Conservation (phyloP, 1,139 yeast genomes). For the Nakaseomyces glabratus region DNA sequence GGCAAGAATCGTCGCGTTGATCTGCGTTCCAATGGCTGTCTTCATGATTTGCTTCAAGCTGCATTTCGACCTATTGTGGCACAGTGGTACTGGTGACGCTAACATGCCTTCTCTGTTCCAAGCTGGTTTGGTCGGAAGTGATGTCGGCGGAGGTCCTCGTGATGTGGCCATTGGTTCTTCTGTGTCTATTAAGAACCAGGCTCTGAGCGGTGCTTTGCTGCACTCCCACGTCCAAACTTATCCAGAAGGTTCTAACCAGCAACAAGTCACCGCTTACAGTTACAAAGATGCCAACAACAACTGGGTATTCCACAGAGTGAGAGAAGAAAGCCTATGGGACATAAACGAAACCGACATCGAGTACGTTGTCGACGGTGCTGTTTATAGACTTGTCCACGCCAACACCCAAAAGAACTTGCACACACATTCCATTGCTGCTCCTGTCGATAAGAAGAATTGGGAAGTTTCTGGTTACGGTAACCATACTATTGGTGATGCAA, state of each 20-base stretch:
- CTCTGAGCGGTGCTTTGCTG: conserved; percentile 83
- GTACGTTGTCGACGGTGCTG: conserved; percentile 61
- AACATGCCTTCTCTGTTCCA: conserved; percentile 96
- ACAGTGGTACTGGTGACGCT: conserved; percentile 91
- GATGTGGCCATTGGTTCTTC: conserved; percentile 78
- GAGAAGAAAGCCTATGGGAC: conserved; percentile 45
- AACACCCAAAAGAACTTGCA: conserved; percentile 85
- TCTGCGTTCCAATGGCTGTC: conserved; percentile 52
- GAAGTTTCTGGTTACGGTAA: conserved; percentile 96
- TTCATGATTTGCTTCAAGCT: conserved; percentile 61
- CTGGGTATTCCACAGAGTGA: conserved; percentile 74
- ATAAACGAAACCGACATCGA: conserved; percentile 43
- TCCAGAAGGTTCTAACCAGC: conserved; percentile 95
- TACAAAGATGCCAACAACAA: conserved; percentile 90
- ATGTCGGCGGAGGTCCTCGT: conserved; percentile 79
- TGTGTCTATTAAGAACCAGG: conserved; percentile 82
- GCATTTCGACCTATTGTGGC: conserved; percentile 65
- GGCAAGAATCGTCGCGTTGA: conserved; percentile 54
- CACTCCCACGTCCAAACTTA: conserved; percentile 94
- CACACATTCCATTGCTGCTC: conserved; percentile 76
- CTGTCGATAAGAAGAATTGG: conserved; percentile 53
- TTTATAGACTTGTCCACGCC: conserved; percentile 69
- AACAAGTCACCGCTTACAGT: conserved; percentile 89
- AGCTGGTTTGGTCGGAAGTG: conserved; percentile 78
- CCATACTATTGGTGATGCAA: conserved; percentile 70